These are phyloP conservation scores for Austroboletus eburneus DNA, from an alignment of 768 basidiomycete genomes.

Conservation along the genomic window DNA sequence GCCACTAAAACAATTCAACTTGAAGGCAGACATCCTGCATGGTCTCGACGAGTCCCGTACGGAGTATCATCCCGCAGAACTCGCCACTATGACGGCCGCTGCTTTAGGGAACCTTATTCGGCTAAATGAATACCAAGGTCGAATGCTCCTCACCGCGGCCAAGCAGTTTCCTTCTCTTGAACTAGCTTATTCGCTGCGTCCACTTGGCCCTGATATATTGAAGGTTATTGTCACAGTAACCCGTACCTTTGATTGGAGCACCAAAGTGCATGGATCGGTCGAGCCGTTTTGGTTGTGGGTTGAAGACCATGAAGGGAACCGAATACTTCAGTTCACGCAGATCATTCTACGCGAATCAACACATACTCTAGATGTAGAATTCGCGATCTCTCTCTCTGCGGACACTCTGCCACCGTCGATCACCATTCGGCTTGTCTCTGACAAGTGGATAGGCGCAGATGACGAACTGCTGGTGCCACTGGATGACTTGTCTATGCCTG, in stretches of 20 bases:
- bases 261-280: slow-evolving; percentile 62
- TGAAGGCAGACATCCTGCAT: slow-evolving; percentile 75
- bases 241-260: slow-evolving; percentile 76
- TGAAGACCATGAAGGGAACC: slow-evolving; percentile 77
- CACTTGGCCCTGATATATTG: slow-evolving; percentile 80
- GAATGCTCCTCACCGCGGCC: slow-evolving; percentile 72
- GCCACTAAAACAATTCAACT: slow-evolving; percentile 75
- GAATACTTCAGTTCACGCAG: slow-evolving; percentile 77
- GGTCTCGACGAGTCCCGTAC: slow-evolving; percentile 77
- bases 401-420: slow-evolving; percentile 58
- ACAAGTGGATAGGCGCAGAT: slow-evolving; percentile 92
- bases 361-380: slow-evolving; percentile 58
- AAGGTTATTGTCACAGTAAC: slow-evolving; percentile 63
- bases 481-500: slow-evolving; percentile 74
- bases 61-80: slow-evolving; percentile 70
- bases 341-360: slow-evolving; percentile 69
- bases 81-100: slow-evolving; percentile 60
- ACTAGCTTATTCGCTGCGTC: slow-evolving; percentile 68
- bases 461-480: slow-evolving; percentile 63
- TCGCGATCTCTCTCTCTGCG: slow-evolving; percentile 70
- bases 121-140: slow-evolving; percentile 82
- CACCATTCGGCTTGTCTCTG: slow-evolving; percentile 77
- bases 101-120: slow-evolving; percentile 79
- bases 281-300: slow-evolving; percentile 98
- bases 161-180: slow-evolving; percentile 76